Percentiles rank a stretch among this genome's conserved stretches.
Evolutionary conservation across 2,329 filamentous ascomycete species (phyloP).

Genomic region (Aspergillus novoparasiticus): DNA sequence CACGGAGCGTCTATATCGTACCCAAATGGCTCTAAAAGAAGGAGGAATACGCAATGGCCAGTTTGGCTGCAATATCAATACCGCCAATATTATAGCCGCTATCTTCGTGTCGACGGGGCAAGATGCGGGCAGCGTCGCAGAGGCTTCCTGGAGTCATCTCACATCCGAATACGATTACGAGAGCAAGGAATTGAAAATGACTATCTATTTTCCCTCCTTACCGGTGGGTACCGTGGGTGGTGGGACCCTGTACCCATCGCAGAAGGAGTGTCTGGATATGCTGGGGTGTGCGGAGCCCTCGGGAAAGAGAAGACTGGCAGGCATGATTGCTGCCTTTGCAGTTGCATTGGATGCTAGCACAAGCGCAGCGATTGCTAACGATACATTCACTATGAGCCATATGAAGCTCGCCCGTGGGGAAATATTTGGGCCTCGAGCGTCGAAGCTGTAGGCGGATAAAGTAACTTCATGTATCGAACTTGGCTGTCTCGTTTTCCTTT

Average conservation of each 20-base stretch:
- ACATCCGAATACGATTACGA: conserved; percentile 23
- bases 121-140: conserved; percentile 24
- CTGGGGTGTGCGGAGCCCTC: conserved; percentile 25
- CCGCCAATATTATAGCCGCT: conserved; percentile 24
- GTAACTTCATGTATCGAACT: too few species aligned
- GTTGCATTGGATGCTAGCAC: conserved; percentile 31
- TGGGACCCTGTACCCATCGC: conserved; percentile 26
- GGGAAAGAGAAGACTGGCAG: conserved; percentile 28
- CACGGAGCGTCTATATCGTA: conserved; percentile 16
- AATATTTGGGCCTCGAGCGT: background rate
- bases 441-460: background rate
- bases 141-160: conserved; percentile 26
- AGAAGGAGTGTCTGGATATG: conserved; percentile 28
- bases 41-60: conserved; percentile 21
- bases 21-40: conserved; percentile 16
- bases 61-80: conserved; percentile 23
- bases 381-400: conserved; percentile 28
- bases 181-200: conserved; percentile 23
- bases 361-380: conserved; percentile 19
- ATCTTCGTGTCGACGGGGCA: conserved; percentile 30
- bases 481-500: background rate
- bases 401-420: conserved; percentile 9
- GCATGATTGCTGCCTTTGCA: conserved; percentile 29
- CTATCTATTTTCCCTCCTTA: conserved; percentile 29
- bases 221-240: conserved; percentile 30